Percentiles rank a stretch among this genome's conserved stretches.
phyloP scores from a whole-genome alignment of 495 filamentous ascomycete genomes.

The Talaromyces thailandensis region DNA sequence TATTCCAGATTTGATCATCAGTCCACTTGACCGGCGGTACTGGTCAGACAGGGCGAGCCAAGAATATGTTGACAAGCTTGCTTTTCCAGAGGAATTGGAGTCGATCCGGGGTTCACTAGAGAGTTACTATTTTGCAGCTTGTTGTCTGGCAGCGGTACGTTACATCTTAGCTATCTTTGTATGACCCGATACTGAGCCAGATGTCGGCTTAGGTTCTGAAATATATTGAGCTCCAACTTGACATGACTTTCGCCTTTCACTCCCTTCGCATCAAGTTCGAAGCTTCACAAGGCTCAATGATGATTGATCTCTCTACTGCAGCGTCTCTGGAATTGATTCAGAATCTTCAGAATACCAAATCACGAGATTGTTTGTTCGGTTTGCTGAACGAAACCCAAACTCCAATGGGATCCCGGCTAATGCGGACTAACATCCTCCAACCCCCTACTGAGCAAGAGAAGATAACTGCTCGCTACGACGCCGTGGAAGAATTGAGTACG shows the following conservation, averaged over 20 bases:
- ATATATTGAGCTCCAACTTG: constrained; percentile 62
- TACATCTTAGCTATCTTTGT: background rate
- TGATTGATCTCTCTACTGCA: constrained; percentile 83
- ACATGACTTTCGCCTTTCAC: constrained; percentile 59
- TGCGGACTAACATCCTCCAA: constrained; percentile 78
- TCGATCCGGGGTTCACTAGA: constrained; percentile 69
- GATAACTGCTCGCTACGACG: constrained; percentile 63
- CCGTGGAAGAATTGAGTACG: constrained; percentile 71
- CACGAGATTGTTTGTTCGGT: constrained; percentile 71
- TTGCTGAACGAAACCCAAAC: constrained; percentile 78
- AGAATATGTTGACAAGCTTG: constrained; percentile 70
- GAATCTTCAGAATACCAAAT: constrained; percentile 68
- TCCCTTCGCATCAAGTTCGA: constrained; percentile 80
- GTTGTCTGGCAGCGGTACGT: constrained; percentile 79
- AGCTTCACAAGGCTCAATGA: constrained; percentile 88
- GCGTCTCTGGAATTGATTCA: constrained; percentile 82
- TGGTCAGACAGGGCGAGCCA: constrained; percentile 81
- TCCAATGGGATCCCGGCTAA: constrained; percentile 75
- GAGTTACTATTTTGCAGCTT: constrained; percentile 83
- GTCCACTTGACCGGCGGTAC: constrained; percentile 66
- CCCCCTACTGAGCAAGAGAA: constrained; percentile 66
- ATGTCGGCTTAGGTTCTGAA: constrained; percentile 59
- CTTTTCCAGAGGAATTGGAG: constrained; percentile 67
- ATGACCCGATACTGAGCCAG: constrained; percentile 14
- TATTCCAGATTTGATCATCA: constrained; percentile 43